Percentiles rank a stretch among this genome's conserved stretches.
These are phyloP conservation scores for Heliamphora exappendiculata DNA, from an alignment of 148 eudicot genomes.

Conservation along the genomic window DNA sequence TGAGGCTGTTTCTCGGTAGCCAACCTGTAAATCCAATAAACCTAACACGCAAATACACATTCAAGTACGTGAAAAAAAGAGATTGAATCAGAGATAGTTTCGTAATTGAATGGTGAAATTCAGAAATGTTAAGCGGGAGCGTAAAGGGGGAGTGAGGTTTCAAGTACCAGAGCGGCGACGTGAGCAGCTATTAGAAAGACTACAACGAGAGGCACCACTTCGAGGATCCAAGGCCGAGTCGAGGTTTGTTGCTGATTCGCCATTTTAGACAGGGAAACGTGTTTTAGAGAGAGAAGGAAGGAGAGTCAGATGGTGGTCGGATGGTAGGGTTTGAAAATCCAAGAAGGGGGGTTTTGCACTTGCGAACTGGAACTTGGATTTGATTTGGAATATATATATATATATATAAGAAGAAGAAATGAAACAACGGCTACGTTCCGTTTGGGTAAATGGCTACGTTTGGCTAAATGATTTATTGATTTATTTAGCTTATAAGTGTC, in stretches of 20 bases:
- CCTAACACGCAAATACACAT: conserved; percentile 15
- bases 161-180: conserved; percentile 37
- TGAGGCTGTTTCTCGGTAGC: conserved; percentile 55
- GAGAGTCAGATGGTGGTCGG: too few species aligned
- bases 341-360: too few species aligned
- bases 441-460: too few species aligned
- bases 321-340: too few species aligned
- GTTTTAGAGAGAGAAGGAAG: too few species aligned
- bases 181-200: conserved; percentile 35
- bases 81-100: background rate
- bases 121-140: background rate
- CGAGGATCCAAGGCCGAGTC: conserved; percentile 33
- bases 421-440: too few species aligned
- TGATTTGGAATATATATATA: too few species aligned
- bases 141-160: background rate
- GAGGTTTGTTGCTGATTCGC: conserved; percentile 22
- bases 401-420: too few species aligned
- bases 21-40: conserved; percentile 65
- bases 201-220: conserved; percentile 28
- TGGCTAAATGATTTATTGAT: too few species aligned
- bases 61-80: background rate
- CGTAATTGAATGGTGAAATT: background rate
- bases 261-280: conserved; percentile 12
- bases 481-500: too few species aligned
- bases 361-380: too few species aligned